phyloP scores from a whole-genome alignment of 2,329 filamentous ascomycete species.

The Sphaerulina vaccinii region DNA sequence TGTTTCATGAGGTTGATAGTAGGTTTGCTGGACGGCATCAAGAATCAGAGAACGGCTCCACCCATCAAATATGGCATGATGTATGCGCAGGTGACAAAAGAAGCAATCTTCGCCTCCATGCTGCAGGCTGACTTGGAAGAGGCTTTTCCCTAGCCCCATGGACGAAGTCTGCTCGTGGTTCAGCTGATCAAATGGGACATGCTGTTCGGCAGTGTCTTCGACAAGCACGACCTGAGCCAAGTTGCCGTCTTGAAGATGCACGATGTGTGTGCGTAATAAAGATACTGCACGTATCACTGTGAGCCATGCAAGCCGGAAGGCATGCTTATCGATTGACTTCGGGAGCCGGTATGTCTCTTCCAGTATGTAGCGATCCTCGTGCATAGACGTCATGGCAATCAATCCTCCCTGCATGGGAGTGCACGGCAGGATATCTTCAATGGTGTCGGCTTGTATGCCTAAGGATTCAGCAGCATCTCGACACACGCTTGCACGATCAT shows the following conservation, averaged over 20 bases:
- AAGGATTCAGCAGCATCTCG: neutral
- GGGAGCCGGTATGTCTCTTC: slow-evolving; percentile 32
- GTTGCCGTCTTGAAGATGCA: slow-evolving; percentile 9
- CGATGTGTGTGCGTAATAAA: slow-evolving; percentile 5
- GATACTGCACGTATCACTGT: neutral
- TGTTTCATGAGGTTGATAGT: neutral
- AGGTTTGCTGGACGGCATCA: slow-evolving; percentile 26
- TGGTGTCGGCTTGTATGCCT: slow-evolving; percentile 9
- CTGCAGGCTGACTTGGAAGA: slow-evolving; percentile 20
- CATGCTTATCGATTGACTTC: slow-evolving; percentile 34
- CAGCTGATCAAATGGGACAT: neutral
- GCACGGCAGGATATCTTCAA: slow-evolving; percentile 54
- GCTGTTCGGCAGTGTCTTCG: neutral
- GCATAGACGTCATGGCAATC: slow-evolving; percentile 54
- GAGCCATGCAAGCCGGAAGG: slow-evolving; percentile 37
- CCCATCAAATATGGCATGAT: slow-evolving; percentile 45
- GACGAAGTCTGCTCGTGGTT: neutral
- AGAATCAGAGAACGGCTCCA: slow-evolving; percentile 40
- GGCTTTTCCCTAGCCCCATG: slow-evolving; percentile 1
- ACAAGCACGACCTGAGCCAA: slow-evolving; percentile 28
- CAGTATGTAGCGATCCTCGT: slow-evolving; percentile 54
- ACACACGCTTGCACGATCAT: neutral
- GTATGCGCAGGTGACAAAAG: slow-evolving; percentile 16
- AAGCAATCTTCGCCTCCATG: too few species aligned
- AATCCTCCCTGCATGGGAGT: slow-evolving; percentile 33